phyloP scores from a whole-genome alignment of 2,329 filamentous ascomycete genomes.

The Thyridium curvatum region DNA sequence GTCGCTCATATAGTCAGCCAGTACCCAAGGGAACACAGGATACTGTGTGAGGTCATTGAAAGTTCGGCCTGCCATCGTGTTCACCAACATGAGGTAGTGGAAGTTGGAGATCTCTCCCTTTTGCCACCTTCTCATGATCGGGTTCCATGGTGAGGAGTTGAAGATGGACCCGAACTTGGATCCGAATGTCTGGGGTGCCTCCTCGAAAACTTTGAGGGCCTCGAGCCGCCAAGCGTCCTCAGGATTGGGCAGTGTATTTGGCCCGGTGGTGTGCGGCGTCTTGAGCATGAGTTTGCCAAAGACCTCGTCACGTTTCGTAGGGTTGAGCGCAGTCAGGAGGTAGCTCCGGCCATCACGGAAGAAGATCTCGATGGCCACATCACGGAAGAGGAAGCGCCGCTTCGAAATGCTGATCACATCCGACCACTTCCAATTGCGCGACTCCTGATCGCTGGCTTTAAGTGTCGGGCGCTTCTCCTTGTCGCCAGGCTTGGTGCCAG shows the following conservation, averaged over 20 bases:
- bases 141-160: conserved; percentile 73
- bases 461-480: conserved; percentile 36
- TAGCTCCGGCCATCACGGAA: conserved; percentile 97
- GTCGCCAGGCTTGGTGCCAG: conserved; percentile 56
- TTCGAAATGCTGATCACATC: conserved; percentile 96
- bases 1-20: conserved; percentile 92
- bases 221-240: conserved; percentile 93
- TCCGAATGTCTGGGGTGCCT: conserved; percentile 59
- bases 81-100: conserved; percentile 96
- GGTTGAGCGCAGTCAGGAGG: conserved; percentile 76
- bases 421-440: conserved; percentile 86
- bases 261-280: conserved; percentile 71
- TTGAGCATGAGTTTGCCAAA: conserved; percentile 70
- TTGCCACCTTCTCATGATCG: conserved; percentile 83
- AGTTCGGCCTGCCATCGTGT: conserved; percentile 92
- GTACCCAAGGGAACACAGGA: conserved; percentile 94
- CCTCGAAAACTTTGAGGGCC: conserved; percentile 63
- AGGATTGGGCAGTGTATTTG: conserved; percentile 63
- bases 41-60: conserved; percentile 99
- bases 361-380: conserved; percentile 95
- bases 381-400: conserved; percentile 86
- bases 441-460: conserved; percentile 65
- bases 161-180: conserved; percentile 92
- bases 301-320: conserved; percentile 69
- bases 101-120: conserved; percentile 97